Percentiles rank a stretch among this genome's conserved stretches.
These are phyloP conservation scores for Striga hermonthica DNA, from an alignment of 305 asterid species.

Conservation along the genomic window DNA sequence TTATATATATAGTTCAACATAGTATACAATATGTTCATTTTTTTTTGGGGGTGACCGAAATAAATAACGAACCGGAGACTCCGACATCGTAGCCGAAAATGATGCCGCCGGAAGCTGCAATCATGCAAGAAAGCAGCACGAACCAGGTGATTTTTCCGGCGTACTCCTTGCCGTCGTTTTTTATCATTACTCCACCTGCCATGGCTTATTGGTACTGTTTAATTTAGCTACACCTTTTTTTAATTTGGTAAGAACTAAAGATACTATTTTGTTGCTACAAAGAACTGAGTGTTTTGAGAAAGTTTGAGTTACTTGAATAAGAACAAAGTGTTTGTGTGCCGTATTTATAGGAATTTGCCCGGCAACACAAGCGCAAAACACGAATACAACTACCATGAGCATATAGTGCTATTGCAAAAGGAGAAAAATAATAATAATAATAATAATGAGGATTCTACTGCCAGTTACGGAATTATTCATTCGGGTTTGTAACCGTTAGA, in stretches of 20 bases:
- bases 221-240: too few relatives aligned
- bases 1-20: too few relatives aligned
- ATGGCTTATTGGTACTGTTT: constrained; percentile 13
- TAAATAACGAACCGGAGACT: constrained; percentile 47
- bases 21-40: too few relatives aligned
- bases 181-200: constrained; percentile 35
- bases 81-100: constrained; percentile 55
- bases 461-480: too few relatives aligned
- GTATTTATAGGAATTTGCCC: not conserved
- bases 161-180: constrained; percentile 27
- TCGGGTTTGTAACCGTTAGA: too few relatives aligned
- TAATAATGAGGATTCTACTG: too few relatives aligned
- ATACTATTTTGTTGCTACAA: not conserved
- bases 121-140: constrained; percentile 42
- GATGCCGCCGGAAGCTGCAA: constrained; percentile 52
- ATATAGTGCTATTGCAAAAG: not conserved
- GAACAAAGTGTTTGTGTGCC: not conserved
- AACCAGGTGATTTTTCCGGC: constrained; percentile 45
- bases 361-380: not conserved
- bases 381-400: not conserved
- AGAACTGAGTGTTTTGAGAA: not conserved
- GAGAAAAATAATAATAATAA: too few relatives aligned
- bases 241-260: not conserved
- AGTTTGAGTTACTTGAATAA: not conserved
- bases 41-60: too few relatives aligned